Evolutionary conservation across 768 basidiomycete genomes (phyloP), one percentile per base, ranked within the genome.

Genomic region (Tulasnella sp.): DNA sequence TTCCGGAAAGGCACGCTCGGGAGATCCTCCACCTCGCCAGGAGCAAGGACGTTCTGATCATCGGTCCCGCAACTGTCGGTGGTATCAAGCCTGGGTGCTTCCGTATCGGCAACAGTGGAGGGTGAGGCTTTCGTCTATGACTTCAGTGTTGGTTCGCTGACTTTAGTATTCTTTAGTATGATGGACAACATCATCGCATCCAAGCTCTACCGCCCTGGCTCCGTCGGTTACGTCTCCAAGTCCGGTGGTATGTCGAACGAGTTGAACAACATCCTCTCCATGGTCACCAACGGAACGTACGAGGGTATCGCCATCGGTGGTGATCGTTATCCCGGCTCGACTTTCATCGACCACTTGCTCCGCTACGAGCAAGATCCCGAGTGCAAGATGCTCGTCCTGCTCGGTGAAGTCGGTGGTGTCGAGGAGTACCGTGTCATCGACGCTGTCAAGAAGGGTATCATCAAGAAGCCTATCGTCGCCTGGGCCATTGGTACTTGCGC

Each of bases 181-280:
- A 98, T 98, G 96, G 97, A 99, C 88, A 99, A 99, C 88, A 96
- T 99, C 87, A 98, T 98, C 83, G 87, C 96, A 9, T 97, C 95
- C 80, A 99, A 98, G 88, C 92, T 99, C 80, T 99, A 98, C 90
- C 95, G 96, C 82, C 87, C 96, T 37, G 97, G 97, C 77, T 95
- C 96, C 16, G 94, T 99, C 82, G 97, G 96, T 83, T 99, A 99
- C 85, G 97, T 99, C 83, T 98, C 95, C 85, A 99, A 99, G 87
- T 98, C 96, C 10, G 97, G 97, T 81, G 97, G 97, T 85, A 99
- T 99, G 97, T 99, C 97, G 82, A 99, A 99, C 88, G 97, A 99
- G 86, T 88, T 99, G 83, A 99, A 99, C 92, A 99, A 98, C 88
- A 99, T 99, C 84, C 91, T 99, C 80, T 96, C 95, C 29, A 90